These are phyloP conservation scores for Phyllosticta paracitricarpa DNA, from an alignment of 2,329 filamentous ascomycete genomes.

Conservation along the genomic window DNA sequence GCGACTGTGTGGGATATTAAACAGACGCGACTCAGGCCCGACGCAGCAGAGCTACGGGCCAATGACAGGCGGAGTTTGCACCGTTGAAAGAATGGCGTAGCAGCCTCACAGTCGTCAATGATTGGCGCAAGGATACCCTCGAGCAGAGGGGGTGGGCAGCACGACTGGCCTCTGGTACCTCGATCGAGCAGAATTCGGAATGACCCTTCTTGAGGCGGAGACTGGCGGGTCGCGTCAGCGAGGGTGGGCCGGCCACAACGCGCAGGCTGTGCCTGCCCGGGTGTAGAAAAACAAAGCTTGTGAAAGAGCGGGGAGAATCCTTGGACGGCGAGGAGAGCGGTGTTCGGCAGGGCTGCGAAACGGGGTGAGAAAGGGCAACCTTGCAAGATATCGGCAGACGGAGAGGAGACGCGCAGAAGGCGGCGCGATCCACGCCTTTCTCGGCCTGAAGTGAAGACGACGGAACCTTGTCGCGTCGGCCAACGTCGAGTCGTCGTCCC, in stretches of 20 bases:
- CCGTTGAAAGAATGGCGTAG: conserved; percentile 24
- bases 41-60: conserved; percentile 24
- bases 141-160: conserved; percentile 25
- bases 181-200: conserved; percentile 21
- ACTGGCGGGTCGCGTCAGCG: conserved; percentile 17
- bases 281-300: conserved; percentile 18
- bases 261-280: conserved; percentile 15
- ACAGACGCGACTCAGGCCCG: conserved; percentile 18
- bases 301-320: conserved; percentile 27
- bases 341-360: conserved; percentile 17
- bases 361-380: conserved; percentile 10
- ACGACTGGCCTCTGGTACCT: conserved; percentile 12
- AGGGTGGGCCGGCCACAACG: conserved; percentile 20
- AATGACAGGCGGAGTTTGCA: conserved; percentile 18
- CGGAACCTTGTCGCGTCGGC: conserved; percentile 9
- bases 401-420: conserved; percentile 6
- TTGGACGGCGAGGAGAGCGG: conserved; percentile 21
- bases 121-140: conserved; percentile 27
- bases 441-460: conserved; percentile 9
- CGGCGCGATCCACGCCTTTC: conserved; percentile 8
- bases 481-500: conserved; percentile 8
- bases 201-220: conserved; percentile 26
- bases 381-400: conserved; percentile 8
- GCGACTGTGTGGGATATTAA: conserved; percentile 26
- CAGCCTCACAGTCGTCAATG: conserved; percentile 25